Conservation (phyloP, 2,329 filamentous ascomycete species). For the Botrytis aclada region DNA sequence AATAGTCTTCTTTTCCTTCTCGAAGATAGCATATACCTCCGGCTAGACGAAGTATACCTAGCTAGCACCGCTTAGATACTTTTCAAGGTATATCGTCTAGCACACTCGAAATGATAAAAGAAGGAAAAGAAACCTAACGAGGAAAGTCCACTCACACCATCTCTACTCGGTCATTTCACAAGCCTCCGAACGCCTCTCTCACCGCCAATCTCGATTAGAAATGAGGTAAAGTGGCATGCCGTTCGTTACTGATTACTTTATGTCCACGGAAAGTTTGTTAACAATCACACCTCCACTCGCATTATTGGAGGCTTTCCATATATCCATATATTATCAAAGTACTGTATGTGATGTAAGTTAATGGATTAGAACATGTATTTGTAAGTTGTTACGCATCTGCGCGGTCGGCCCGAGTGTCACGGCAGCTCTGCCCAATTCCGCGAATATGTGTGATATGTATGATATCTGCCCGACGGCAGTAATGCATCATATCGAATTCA, state of each 20-base stretch:
- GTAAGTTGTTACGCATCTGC: conserved; percentile 7
- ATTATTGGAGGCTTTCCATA: neutral
- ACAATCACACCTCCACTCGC: neutral
- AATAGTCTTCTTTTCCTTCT: conserved; percentile 8
- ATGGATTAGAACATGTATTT: neutral
- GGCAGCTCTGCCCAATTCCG: conserved; percentile 14
- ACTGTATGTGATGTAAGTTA: neutral
- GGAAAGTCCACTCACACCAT: neutral
- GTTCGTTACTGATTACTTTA: conserved; percentile 1
- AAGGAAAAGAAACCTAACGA: neutral
- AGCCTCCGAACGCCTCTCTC: conserved; percentile 10
- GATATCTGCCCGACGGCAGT: conserved; percentile 7
- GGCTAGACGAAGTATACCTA: neutral
- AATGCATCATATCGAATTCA: neutral
- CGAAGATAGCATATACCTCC: neutral
- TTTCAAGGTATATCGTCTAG: neutral
- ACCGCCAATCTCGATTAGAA: conserved; percentile 18
- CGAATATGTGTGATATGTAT: neutral
- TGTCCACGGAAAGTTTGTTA: neutral
- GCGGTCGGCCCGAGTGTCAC: conserved; percentile 17
- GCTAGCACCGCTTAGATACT: neutral
- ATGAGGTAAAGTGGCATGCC: conserved; percentile 14
- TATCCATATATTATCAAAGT: neutral
- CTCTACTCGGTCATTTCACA: conserved; percentile 5
- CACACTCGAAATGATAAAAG: neutral